Evolutionary conservation across 176 grass and related monocot genomes (phyloP).

Genomic region (maize (Zea mays)): Zm-B73-REFERENCE-NAM-5.0 NC_050102.1:161392501-161393000

Average conservation of each 20-base stretch:
- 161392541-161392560: no score
- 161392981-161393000: background rate
- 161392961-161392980: background rate
- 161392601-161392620: background rate
- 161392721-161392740: background rate
- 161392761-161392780: background rate
- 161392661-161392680: slow-evolving; percentile 36
- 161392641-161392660: background rate
- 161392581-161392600: background rate
- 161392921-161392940: background rate
- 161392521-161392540: no score
- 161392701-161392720: slow-evolving; percentile 4
- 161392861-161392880: background rate
- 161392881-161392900: background rate
- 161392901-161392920: background rate
- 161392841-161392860: background rate
- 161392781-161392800: slow-evolving; percentile 20
- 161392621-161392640: background rate
- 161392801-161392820: background rate
- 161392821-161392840: background rate
- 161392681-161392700: background rate
- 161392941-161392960: background rate
- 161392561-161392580: no score
- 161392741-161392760: background rate
- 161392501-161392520: no score